Evolutionary conservation across 805 yeast genomes (phyloP), one percentile per base, ranked within the genome.

Genomic region (Nakazawaea ambrosiae): DNA sequence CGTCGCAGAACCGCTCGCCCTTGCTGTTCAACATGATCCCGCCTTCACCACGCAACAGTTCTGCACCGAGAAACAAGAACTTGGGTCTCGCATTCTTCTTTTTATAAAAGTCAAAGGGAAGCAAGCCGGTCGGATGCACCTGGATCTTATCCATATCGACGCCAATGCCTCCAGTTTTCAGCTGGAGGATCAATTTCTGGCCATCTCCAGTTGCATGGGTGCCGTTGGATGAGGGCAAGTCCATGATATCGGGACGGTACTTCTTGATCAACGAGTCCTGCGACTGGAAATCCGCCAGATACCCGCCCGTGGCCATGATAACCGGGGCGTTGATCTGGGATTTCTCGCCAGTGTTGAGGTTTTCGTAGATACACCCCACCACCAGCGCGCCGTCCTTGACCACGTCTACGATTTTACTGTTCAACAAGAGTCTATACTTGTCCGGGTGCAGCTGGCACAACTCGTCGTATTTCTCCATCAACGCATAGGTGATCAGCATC

Each of bases 71-170:
- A 42, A 74, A 72, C 39, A 74, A 61, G 49, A 74, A 75, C 41
- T 78, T 61, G 27, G 54, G 49, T 5, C 20, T 6, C 1, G 75
- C 75, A 5, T 47, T 42, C 14, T 49, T 51, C n/a, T 69, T 70
- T 14, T 49, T 43, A 29, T 64, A 58, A 4, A 58, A 62, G 27
- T 74, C 80, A 23, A 49, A 56, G 27, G 73, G 75, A 38, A 78
- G 69, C 44, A 77, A 65, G 1, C 83, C 84, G 4, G 83, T 77
- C 6, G 84, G 84, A 46, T 78, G 83, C 18, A 78, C 79, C 52
- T 78, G 84, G 31, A 78, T 75, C 49, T 76, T 73, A 39, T 77
- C 81, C 65, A 77, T 58, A 51, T 77, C 83, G 39, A 77, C 65
- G n/a, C 75, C 72, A 26, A 64, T 55, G 9, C 78, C 83, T 6